These are phyloP conservation scores for Schoenoplectus tabernaemontani DNA, from an alignment of 202 grass and related monocot species.

Conservation along the genomic window DNA sequence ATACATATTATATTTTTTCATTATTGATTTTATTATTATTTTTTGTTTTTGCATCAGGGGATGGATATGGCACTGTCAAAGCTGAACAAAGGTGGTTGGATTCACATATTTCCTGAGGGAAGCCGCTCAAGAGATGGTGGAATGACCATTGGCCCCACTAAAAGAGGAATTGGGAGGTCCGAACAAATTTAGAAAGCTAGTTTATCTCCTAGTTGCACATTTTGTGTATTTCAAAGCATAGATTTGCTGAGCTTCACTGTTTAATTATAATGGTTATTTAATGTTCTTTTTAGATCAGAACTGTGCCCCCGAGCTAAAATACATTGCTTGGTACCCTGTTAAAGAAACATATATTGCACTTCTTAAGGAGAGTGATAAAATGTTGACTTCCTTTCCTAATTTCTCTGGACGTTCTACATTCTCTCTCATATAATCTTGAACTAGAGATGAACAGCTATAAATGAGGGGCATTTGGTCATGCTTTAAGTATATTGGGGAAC, in stretches of 20 bases:
- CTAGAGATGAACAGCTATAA: neutral
- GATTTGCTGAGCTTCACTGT: neutral
- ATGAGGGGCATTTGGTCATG: neutral
- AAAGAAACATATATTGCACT: neutral
- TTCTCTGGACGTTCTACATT: neutral
- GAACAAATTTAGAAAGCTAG: conserved; percentile 10
- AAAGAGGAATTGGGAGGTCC: conserved; percentile 94
- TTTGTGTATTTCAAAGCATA: neutral
- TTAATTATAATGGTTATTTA: neutral
- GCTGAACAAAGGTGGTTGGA: conserved; percentile 88
- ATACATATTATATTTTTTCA: neutral
- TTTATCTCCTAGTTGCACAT: neutral
- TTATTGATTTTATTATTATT: neutral
- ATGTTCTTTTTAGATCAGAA: no score
- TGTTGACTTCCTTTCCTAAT: neutral
- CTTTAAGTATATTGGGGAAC: neutral
- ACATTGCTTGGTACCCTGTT: no score
- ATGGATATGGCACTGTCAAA: conserved; percentile 95
- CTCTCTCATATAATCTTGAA: neutral
- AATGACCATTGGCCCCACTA: conserved; percentile 70
- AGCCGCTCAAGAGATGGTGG: conserved; percentile 86
- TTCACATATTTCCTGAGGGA: conserved; percentile 99
- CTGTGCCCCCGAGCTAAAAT: no score
- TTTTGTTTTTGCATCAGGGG: conserved; percentile 32
- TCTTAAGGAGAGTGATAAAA: neutral